phyloP scores from a whole-genome alignment of 2,329 filamentous ascomycete genomes.

The Beauveria scarabaeidicola region DNA sequence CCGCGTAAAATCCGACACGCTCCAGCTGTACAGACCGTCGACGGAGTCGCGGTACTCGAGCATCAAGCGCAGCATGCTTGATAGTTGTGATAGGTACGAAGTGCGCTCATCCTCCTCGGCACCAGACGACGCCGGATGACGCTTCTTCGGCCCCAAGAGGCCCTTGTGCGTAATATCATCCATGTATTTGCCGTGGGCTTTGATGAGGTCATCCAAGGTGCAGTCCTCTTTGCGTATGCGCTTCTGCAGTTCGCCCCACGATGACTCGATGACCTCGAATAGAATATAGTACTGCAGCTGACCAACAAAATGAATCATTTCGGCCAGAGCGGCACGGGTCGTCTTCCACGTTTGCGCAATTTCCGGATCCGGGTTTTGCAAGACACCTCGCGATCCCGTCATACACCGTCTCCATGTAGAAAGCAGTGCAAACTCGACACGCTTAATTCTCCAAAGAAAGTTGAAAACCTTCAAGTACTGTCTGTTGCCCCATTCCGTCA shows the following conservation, averaged over 20 bases:
- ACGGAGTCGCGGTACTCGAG: conserved; percentile 87
- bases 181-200: conserved; percentile 83
- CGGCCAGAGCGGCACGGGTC: conserved; percentile 78
- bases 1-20: conserved; percentile 84
- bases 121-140: not conserved
- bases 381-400: conserved; percentile 86
- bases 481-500: conserved; percentile 89
- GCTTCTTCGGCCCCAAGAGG: conserved; percentile 63
- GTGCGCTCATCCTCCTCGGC: conserved; percentile 55
- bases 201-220: conserved; percentile 90
- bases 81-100: conserved; percentile 81
- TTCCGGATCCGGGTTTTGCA: conserved; percentile 61
- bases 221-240: conserved; percentile 76
- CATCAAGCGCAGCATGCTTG: conserved; percentile 90
- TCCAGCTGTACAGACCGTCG: conserved; percentile 90
- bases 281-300: conserved; percentile 98
- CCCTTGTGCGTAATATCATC: conserved; percentile 94
- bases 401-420: conserved; percentile 93
- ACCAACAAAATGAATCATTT: conserved; percentile 98
- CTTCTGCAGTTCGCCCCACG: conserved; percentile 83
- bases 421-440: conserved; percentile 87
- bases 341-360: conserved; percentile 80
- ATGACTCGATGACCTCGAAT: conserved; percentile 95
- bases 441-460: conserved; percentile 96
- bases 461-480: conserved; percentile 99